phyloP scores from a whole-genome alignment of 2,329 filamentous ascomycete species.

The Microcyclospora tardicrescens region DNA sequence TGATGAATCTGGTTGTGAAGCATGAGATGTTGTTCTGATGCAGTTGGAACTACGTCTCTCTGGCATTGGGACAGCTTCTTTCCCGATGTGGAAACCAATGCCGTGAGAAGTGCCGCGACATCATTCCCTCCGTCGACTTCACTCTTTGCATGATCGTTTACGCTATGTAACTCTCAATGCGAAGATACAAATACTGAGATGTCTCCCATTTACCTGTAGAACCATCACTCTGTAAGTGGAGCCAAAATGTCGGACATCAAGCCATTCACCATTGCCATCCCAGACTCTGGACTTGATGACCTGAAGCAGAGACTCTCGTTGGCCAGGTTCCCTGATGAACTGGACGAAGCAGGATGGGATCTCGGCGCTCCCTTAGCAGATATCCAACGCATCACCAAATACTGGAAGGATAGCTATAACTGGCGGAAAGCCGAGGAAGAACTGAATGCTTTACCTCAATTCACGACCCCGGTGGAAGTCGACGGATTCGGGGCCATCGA shows the following conservation, averaged over 20 bases:
- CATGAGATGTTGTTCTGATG: too few species aligned
- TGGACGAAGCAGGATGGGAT: constrained; percentile 17
- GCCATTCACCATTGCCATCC: constrained; percentile 29
- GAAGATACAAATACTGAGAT: too few species aligned
- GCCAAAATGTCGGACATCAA: constrained; percentile 26
- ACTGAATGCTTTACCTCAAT: constrained; percentile 51
- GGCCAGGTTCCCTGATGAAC: constrained; percentile 44
- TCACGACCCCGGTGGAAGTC: constrained; percentile 39
- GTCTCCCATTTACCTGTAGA: too few species aligned
- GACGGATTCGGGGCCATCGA: constrained; percentile 47
- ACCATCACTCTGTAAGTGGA: background rate
- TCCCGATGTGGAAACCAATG: too few species aligned
- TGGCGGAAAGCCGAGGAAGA: constrained; percentile 48
- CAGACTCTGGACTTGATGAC: constrained; percentile 39
- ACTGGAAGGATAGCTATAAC: constrained; percentile 46
- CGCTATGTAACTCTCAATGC: too few species aligned
- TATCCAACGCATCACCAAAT: constrained; percentile 43
- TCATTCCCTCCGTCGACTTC: too few species aligned
- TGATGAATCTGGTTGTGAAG: too few species aligned
- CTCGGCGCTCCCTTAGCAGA: constrained; percentile 49
- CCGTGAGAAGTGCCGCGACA: too few species aligned
- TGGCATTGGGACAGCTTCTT: too few species aligned
- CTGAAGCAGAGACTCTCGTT: constrained; percentile 44
- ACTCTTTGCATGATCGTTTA: too few species aligned
- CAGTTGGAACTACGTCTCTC: too few species aligned